These are phyloP conservation scores for Malus orientalis DNA, from an alignment of 306 rosid species.

Conservation along the genomic window DNA sequence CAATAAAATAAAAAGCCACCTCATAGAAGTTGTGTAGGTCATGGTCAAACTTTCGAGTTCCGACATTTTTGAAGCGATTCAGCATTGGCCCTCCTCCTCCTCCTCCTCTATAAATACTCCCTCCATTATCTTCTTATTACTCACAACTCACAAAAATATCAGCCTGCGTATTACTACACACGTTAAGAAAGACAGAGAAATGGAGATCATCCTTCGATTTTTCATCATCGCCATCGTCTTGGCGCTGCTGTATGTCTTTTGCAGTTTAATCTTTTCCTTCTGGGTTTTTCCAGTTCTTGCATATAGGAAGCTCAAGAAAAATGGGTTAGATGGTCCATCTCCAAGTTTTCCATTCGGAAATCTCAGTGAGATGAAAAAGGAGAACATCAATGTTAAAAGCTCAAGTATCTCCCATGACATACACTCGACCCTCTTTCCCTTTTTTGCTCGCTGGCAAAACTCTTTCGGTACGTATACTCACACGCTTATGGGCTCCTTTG, in stretches of 20 bases:
- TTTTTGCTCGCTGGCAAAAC: constrained; percentile 63
- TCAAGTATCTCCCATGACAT: constrained; percentile 47
- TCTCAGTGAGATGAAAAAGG: constrained; percentile 51
- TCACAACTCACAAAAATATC: neutral
- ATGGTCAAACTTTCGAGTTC: neutral
- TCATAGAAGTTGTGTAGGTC: neutral
- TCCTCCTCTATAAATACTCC: neutral
- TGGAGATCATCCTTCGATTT: constrained; percentile 15
- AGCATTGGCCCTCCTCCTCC: neutral
- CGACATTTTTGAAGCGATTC: neutral
- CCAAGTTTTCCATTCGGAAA: constrained; percentile 82
- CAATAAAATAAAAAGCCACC: neutral
- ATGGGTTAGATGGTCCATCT: constrained; percentile 66
- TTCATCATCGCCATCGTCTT: constrained; percentile 8
- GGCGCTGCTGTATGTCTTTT: neutral
- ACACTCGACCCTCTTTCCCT: constrained; percentile 59
- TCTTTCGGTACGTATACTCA: constrained; percentile 39
- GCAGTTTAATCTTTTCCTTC: constrained; percentile 32
- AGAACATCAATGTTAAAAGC: neutral
- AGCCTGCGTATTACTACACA: neutral
- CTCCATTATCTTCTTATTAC: neutral
- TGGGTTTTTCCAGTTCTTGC: constrained; percentile 54
- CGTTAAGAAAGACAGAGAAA: neutral
- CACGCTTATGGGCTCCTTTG: neutral
- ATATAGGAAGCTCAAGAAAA: constrained; percentile 39